A percentile compares a stretch with the other conserved stretches of the same genome.
phyloP scores from a whole-genome alignment of 1,139 yeast genomes.

The Taphrina wiesneri region DNA sequence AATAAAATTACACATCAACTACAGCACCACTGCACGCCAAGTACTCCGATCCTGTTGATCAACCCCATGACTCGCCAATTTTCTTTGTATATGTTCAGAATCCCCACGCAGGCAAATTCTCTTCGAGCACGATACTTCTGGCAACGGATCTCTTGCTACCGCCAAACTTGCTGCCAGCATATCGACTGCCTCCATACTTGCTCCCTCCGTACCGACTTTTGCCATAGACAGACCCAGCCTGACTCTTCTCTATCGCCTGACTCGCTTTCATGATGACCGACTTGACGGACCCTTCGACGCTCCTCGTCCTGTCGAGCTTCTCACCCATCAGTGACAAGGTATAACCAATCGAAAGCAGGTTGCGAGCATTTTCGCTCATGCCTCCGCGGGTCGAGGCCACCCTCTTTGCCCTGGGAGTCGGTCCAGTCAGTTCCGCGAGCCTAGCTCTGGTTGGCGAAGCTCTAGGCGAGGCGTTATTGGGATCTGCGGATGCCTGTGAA shows the following conservation, averaged over 20 bases:
- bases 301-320: constrained; percentile 23
- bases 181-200: constrained; percentile 21
- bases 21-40: background rate
- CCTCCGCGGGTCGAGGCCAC: background rate
- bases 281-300: constrained; percentile 28
- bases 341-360: constrained; percentile 25
- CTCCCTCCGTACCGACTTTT: constrained; percentile 30
- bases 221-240: constrained; percentile 28
- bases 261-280: constrained; percentile 27
- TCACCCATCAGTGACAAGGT: constrained; percentile 28
- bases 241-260: constrained; percentile 30
- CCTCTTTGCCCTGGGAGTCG: background rate
- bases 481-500: background rate
- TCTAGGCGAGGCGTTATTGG: background rate
- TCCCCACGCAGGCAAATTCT: constrained; percentile 28
- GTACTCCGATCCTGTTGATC: background rate
- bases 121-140: constrained; percentile 26
- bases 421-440: constrained; percentile 9
- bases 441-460: constrained; percentile 13
- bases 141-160: constrained; percentile 28
- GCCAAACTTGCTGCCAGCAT: constrained; percentile 31
- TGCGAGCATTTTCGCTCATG: constrained; percentile 27
- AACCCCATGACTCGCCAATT: background rate
- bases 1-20: background rate
- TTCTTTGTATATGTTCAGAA: constrained; percentile 9